These are phyloP conservation scores for Tillandsia fasciculata DNA, from an alignment of 176 grass and related monocot species.

Conservation along the genomic window DNA sequence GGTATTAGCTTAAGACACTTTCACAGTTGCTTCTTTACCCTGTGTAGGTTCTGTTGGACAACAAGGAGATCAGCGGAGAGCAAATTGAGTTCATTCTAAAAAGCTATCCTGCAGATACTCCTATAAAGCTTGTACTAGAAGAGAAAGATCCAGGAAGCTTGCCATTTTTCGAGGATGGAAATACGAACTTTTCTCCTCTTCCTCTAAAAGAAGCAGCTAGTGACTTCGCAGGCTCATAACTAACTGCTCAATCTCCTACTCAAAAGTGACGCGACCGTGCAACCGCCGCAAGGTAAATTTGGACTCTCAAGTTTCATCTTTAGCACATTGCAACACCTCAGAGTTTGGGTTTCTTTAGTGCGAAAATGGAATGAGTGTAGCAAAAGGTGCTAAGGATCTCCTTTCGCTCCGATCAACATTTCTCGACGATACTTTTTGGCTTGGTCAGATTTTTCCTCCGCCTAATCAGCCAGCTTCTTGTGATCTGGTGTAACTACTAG, in stretches of 20 bases:
- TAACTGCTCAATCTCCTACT: neutral
- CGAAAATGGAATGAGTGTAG: neutral
- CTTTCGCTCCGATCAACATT: neutral
- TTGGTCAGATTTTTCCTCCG: too few relatives aligned
- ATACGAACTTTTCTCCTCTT: neutral
- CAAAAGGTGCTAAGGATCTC: neutral
- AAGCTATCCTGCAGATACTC: conserved; percentile 17
- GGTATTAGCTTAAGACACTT: neutral
- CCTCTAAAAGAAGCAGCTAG: conserved; percentile 4
- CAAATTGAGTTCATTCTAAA: conserved; percentile 29
- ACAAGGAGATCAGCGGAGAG: conserved; percentile 25
- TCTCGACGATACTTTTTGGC: too few relatives aligned
- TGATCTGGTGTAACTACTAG: too few relatives aligned
- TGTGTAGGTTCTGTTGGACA: conserved; percentile 29
- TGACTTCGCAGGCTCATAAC: neutral
- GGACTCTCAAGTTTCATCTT: too few relatives aligned
- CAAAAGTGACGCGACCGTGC: neutral
- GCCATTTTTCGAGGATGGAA: conserved; percentile 8
- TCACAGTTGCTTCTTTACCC: neutral
- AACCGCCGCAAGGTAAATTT: too few relatives aligned
- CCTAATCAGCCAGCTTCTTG: too few relatives aligned
- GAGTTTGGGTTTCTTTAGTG: neutral
- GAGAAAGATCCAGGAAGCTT: conserved; percentile 19
- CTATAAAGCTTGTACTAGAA: conserved; percentile 15
- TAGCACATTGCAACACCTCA: neutral